Conservation (phyloP, 148 eudicot genomes). For the Camellia japonica region DNA sequence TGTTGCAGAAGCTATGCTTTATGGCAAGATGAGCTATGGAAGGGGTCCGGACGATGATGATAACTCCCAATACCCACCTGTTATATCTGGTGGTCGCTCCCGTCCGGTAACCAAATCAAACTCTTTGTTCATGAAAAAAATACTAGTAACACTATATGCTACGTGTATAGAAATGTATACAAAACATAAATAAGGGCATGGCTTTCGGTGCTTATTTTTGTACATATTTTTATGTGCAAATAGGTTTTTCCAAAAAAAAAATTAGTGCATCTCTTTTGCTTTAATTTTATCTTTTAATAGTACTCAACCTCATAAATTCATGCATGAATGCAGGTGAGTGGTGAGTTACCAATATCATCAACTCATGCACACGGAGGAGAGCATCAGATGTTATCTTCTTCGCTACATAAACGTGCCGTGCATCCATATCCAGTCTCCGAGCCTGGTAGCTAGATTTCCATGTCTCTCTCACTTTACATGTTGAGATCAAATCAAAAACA, state of each 20-base stretch:
- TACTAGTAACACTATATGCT: too few relatives aligned
- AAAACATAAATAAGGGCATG: too few relatives aligned
- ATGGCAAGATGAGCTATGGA: constrained; percentile 97
- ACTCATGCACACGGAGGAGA: constrained; percentile 51
- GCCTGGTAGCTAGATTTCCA: constrained; percentile 61
- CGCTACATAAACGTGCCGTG: constrained; percentile 59
- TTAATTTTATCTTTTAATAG: not conserved
- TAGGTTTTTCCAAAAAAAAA: too few relatives aligned
- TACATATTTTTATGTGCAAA: too few relatives aligned
- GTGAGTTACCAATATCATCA: constrained; percentile 71
- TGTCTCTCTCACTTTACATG: too few relatives aligned
- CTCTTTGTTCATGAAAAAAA: too few relatives aligned
- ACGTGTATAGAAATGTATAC: too few relatives aligned
- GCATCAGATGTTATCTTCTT: constrained; percentile 41
- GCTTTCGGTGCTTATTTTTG: too few relatives aligned
- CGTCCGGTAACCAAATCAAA: constrained; percentile 48
- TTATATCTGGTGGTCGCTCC: constrained; percentile 69
- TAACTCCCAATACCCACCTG: constrained; percentile 63
- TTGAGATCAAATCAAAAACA: too few relatives aligned
- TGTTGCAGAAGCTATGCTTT: constrained; percentile 89
- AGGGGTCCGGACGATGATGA: constrained; percentile 89
- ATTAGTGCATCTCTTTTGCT: too few relatives aligned
- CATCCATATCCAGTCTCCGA: constrained; percentile 76
- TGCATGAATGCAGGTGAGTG: constrained; percentile 63
- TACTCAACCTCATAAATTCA: not conserved